Base-by-base conservation (phyloP, 2,329 filamentous ascomycete species). In the Cordyceps cateniannulata region DNA sequence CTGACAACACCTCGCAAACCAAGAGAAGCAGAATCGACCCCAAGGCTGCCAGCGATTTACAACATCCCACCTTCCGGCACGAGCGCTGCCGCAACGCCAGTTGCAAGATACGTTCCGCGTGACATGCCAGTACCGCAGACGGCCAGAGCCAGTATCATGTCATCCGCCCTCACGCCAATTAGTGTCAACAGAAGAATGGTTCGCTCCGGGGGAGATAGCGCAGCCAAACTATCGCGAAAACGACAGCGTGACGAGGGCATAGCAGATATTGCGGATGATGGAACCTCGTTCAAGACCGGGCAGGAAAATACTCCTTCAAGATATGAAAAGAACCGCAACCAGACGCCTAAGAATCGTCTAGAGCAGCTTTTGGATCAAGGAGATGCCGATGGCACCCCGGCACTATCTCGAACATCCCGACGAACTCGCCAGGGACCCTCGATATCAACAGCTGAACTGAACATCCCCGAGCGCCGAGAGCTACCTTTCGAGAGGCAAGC, bases 231-330 rank as follows among this genome's bases (percentile, higher is more conserved):
- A 55, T 20, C 62, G 50, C 52, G 51, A 56, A 63, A 67, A 65
- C 66, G 68, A 58, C 67, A 67, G 16, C 60, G 75, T 9, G 69
- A 66, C 9, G 68, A 69, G n/a, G 74, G 73, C 7, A 75, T 83
- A 63, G 72, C 73, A 27, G 68, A 67, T 7, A 65, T 84, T 38
- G 75, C 80, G 2, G 81, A 85, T 62, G 81, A 84, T 65, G 79
- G 80, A 1, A 76, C 62, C 63, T 67, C 49, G 64, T 69, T 73
- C 44, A 50, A 45, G 8, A 53, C n/a, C 4, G 14, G 27, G 5
- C 53, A 58, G 24, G 49, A 60, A 32, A 54, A 29, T 24, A 62
- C 60, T 4, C 53, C 62, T 40, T 52, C 24, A 40, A 49, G 5
- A 22, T 63, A 24, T 62, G 58, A 32, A 55, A 61, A 5, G 57